A percentile compares a stretch with the other conserved stretches of the same genome.
These are phyloP conservation scores for Oehlia diaphana DNA, from an alignment of 192 early-diverging fungal species.

Conservation along the genomic window DNA sequence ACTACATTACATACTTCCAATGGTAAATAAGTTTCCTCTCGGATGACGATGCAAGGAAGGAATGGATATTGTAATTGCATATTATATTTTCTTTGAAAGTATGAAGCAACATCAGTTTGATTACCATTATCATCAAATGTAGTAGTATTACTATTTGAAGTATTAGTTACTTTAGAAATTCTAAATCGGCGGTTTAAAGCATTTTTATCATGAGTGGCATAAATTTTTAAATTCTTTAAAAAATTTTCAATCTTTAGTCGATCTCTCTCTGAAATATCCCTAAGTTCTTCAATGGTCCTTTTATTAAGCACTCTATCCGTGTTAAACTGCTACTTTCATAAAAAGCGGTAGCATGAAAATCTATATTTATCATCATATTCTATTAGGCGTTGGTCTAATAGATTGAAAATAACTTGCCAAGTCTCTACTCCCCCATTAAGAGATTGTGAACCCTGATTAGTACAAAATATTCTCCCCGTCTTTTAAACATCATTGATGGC, in stretches of 20 bases:
- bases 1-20: constrained; percentile 89
- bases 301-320: constrained; percentile 64
- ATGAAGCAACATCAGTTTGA: constrained; percentile 63
- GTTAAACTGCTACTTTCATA: constrained; percentile 67
- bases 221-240: constrained; percentile 55
- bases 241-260: constrained; percentile 47
- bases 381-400: constrained; percentile 54
- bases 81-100: constrained; percentile 79
- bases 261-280: constrained; percentile 47
- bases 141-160: constrained; percentile 68
- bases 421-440: constrained; percentile 78
- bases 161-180: constrained; percentile 63
- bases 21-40: constrained; percentile 70
- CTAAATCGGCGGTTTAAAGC: constrained; percentile 63
- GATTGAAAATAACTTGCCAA: constrained; percentile 92
- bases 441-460: constrained; percentile 53
- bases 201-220: constrained; percentile 57
- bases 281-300: constrained; percentile 48
- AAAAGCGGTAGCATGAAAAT: constrained; percentile 69
- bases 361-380: constrained; percentile 70
- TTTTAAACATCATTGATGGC: constrained; percentile 73
- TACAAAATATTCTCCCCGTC: constrained; percentile 83
- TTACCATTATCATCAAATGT: constrained; percentile 65
- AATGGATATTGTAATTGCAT: constrained; percentile 69
- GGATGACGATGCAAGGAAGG: constrained; percentile 79